Evolutionary conservation across 2,329 filamentous ascomycete species (phyloP).

Genomic region (Aureobasidium sp.): DNA sequence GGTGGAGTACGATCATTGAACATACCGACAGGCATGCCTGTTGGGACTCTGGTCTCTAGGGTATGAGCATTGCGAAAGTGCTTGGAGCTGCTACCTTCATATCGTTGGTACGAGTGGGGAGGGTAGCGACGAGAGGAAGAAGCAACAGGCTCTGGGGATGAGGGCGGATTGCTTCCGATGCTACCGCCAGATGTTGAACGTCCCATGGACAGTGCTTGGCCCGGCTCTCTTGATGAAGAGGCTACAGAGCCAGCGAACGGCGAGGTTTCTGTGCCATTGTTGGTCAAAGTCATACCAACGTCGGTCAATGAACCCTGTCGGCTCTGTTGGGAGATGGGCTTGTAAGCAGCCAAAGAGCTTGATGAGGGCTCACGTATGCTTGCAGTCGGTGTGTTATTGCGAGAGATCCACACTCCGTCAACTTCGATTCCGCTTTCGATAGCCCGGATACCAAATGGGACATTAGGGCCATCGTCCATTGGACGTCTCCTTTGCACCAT

Average conservation of each 20-base stretch:
- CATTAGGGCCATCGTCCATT: conserved; percentile 51
- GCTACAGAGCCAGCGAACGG: conserved; percentile 6
- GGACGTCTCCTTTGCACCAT: conserved; percentile 27
- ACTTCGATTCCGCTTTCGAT: conserved; percentile 77
- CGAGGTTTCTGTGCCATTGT: conserved; percentile 9
- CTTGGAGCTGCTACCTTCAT: conserved; percentile 26
- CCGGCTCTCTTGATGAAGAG: not conserved
- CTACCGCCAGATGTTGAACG: not conserved
- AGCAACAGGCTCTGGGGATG: not conserved
- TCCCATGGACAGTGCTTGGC: conserved; percentile 8
- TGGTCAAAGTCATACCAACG: conserved; percentile 2
- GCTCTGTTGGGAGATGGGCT: conserved; percentile 17
- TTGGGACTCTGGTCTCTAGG: conserved; percentile 4
- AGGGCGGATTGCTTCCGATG: not conserved
- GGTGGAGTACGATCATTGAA: not conserved
- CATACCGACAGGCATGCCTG: conserved; percentile 9
- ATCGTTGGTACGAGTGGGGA: conserved; percentile 32
- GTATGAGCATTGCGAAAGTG: conserved; percentile 13
- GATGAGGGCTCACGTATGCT: conserved; percentile 22
- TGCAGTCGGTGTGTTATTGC: conserved; percentile 35
- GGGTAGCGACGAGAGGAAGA: conserved; percentile 26
- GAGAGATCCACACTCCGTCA: conserved; percentile 63
- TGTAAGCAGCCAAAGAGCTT: conserved; percentile 18
- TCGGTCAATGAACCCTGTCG: conserved; percentile 8
- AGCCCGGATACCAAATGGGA: conserved; percentile 81